phyloP scores from a whole-genome alignment of 1,139 yeast species.

The Yamadazyma mexicana region DNA sequence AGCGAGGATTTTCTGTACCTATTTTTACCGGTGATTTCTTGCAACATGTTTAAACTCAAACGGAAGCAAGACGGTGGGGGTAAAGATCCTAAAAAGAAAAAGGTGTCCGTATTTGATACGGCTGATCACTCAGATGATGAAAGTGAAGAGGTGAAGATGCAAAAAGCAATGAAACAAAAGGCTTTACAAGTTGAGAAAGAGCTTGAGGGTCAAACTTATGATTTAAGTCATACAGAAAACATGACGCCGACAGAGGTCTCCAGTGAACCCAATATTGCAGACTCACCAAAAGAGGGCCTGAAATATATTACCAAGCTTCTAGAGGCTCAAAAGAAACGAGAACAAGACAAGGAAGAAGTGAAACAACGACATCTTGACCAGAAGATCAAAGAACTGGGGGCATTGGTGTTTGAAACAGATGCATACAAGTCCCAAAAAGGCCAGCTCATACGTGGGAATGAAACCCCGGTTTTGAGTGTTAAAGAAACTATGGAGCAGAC shows the following conservation, averaged over 20 bases:
- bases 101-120: slow-evolving; percentile 3
- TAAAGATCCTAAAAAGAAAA: slow-evolving; percentile 1
- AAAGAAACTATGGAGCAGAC: no score
- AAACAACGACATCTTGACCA: slow-evolving; percentile 6
- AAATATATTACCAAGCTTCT: slow-evolving; percentile 12
- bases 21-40: neutral
- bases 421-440: slow-evolving; percentile 10
- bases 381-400: slow-evolving; percentile 5
- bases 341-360: slow-evolving; percentile 6
- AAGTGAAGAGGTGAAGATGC: slow-evolving; percentile 6
- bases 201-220: neutral
- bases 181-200: slow-evolving; percentile 4
- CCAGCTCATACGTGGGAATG: no score
- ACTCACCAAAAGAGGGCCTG: no score
- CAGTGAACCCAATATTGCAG: no score
- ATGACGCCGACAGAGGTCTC: neutral
- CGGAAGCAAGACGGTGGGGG: slow-evolving; percentile 4
- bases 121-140: slow-evolving; percentile 6
- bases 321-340: slow-evolving; percentile 12
- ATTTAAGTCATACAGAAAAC: neutral
- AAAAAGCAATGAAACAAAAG: slow-evolving; percentile 3
- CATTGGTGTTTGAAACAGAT: slow-evolving; percentile 13
- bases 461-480: no score
- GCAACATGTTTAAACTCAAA: slow-evolving; percentile 11
- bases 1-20: slow-evolving; percentile 1